A percentile compares a stretch with the other conserved stretches of the same genome.
These are phyloP conservation scores for Lentinula guzmanii DNA, from an alignment of 768 basidiomycete genomes.

Conservation along the genomic window DNA sequence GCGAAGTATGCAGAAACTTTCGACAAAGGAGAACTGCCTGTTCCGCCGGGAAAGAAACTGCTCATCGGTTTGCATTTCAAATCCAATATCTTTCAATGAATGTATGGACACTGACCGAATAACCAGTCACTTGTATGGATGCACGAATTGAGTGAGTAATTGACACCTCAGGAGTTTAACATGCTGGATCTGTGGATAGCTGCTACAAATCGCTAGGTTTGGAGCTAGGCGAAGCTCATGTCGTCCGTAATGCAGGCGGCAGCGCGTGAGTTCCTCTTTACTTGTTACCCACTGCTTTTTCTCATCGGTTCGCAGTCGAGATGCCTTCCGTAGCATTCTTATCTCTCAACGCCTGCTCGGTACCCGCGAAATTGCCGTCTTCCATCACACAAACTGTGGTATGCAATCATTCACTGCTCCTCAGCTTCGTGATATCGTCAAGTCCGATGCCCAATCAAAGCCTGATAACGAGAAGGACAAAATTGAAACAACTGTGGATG, in stretches of 20 bases:
- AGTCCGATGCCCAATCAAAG: conserved; percentile 27
- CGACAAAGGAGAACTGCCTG: conserved; percentile 27
- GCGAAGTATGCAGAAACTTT: conserved; percentile 32
- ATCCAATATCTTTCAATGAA: background rate
- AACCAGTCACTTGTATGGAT: conserved; percentile 66
- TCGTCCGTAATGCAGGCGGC: conserved; percentile 73
- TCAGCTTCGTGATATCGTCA: conserved; percentile 44
- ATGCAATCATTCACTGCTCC: conserved; percentile 59
- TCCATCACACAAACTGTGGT: conserved; percentile 71
- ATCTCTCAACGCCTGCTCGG: conserved; percentile 71
- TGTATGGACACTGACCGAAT: background rate
- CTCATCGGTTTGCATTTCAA: conserved; percentile 24
- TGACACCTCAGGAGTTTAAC: background rate
- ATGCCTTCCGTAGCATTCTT: conserved; percentile 60
- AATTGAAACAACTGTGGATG: conserved; percentile 25
- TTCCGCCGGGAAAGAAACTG: conserved; percentile 37
- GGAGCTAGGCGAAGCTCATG: conserved; percentile 62
- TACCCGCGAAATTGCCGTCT: conserved; percentile 60
- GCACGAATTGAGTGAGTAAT: conserved; percentile 56
- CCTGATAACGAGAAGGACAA: conserved; percentile 11
- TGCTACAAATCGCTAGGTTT: conserved; percentile 55
- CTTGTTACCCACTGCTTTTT: background rate
- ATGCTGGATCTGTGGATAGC: conserved; percentile 23
- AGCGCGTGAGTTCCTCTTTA: conserved; percentile 38
- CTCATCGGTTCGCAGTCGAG: conserved; percentile 34